Evolutionary conservation across 495 filamentous ascomycete genomes (phyloP).

Genomic region (Elaphomyces granulatus): DNA sequence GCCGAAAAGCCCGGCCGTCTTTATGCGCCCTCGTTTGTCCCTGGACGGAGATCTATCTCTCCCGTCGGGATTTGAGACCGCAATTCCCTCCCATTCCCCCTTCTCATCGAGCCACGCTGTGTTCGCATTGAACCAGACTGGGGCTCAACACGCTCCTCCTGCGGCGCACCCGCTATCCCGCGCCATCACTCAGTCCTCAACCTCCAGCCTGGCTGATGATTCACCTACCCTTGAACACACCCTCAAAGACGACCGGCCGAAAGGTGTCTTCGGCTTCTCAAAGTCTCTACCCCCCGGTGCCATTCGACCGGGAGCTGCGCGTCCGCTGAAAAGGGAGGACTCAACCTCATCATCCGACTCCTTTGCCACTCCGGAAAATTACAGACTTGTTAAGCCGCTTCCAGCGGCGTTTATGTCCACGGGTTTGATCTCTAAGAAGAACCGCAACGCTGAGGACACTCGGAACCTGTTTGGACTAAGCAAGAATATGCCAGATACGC

Average conservation of each 20-base stretch:
- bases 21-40: constrained; percentile 53
- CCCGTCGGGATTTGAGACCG: constrained; percentile 43
- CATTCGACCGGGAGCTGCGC: constrained; percentile 30
- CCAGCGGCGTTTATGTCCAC: constrained; percentile 88
- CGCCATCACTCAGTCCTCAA: constrained; percentile 67
- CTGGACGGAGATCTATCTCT: constrained; percentile 55
- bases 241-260: constrained; percentile 37
- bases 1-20: constrained; percentile 16
- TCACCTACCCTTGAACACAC: constrained; percentile 53
- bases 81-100: constrained; percentile 36
- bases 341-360: constrained; percentile 35
- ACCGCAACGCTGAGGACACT: constrained; percentile 42
- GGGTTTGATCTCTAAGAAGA: constrained; percentile 80
- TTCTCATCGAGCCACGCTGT: constrained; percentile 19
- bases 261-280: constrained; percentile 53
- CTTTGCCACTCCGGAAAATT: constrained; percentile 72
- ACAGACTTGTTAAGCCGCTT: constrained; percentile 66
- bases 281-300: constrained; percentile 66
- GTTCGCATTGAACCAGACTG: constrained; percentile 16
- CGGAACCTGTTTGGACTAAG: constrained; percentile 27
- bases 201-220: constrained; percentile 60
- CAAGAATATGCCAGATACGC: constrained; percentile 75
- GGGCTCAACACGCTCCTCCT: constrained; percentile 10
- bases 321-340: constrained; percentile 28
- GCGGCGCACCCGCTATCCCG: constrained; percentile 72